Evolutionary conservation across 2,329 filamentous ascomycete genomes (phyloP).

Genomic region (Alternaria panax): DNA sequence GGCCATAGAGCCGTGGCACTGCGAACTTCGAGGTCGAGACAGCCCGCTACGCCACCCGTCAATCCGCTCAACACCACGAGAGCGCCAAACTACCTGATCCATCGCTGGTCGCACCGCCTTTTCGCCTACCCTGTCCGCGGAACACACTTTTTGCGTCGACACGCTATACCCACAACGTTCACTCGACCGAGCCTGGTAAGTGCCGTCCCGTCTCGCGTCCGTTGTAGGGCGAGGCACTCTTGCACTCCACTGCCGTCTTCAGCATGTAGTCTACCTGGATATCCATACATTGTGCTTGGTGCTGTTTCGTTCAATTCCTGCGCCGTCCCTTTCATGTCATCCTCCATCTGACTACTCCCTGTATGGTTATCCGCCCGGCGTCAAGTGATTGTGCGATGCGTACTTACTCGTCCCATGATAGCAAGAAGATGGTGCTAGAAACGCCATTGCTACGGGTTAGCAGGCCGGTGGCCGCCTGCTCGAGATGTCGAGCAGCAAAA

Average conservation of each 20-base stretch:
- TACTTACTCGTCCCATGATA: constrained; percentile 15
- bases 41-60: constrained; percentile 7
- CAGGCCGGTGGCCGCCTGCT: constrained; percentile 80
- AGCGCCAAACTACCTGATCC: constrained; percentile 15
- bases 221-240: not conserved
- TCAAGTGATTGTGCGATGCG: constrained; percentile 2
- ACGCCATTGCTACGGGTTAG: constrained; percentile 74
- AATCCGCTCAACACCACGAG: constrained; percentile 27
- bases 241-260: constrained; percentile 12
- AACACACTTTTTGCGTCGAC: constrained; percentile 13
- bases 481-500: constrained; percentile 86
- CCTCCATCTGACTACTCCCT: not conserved
- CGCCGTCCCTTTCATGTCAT: not conserved
- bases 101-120: constrained; percentile 6
- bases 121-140: constrained; percentile 4
- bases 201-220: constrained; percentile 20
- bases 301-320: not conserved
- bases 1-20: constrained; percentile 5
- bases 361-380: not conserved
- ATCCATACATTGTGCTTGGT: not conserved
- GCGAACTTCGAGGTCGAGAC: not conserved
- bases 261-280: constrained; percentile 1
- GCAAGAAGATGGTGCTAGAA: constrained; percentile 55
- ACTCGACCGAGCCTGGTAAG: constrained; percentile 27
- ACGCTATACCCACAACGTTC: constrained; percentile 28